A percentile compares a stretch with the other conserved stretches of the same genome.
phyloP scores from a whole-genome alignment of 2,329 filamentous ascomycete genomes.

The Colletotrichum acutatum region DNA sequence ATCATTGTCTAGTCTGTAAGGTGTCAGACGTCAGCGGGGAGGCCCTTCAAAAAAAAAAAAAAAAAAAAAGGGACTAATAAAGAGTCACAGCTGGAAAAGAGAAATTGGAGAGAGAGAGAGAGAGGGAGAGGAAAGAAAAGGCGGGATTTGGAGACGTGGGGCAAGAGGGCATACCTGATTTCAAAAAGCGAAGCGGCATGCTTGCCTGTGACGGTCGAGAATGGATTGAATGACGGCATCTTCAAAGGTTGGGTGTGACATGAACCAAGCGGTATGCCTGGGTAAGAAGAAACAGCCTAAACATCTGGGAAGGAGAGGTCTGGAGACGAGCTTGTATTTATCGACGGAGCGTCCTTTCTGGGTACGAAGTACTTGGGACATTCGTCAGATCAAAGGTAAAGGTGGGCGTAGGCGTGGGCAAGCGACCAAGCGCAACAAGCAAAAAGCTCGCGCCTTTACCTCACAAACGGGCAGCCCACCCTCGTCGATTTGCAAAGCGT shows the following conservation, averaged over 20 bases:
- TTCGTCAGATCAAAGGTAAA: slow-evolving; percentile 25
- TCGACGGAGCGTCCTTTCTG: slow-evolving; percentile 13
- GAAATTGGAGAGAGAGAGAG: background rate
- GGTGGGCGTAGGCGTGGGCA: slow-evolving; percentile 5
- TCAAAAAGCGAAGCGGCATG: slow-evolving; percentile 66
- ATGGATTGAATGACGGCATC: slow-evolving; percentile 69
- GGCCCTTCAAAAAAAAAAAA: background rate
- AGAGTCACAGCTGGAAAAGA: background rate
- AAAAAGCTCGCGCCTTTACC: slow-evolving; percentile 28
- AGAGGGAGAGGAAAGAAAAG: slow-evolving; percentile 6
- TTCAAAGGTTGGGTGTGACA: slow-evolving; percentile 59
- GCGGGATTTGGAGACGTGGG: slow-evolving; percentile 16
- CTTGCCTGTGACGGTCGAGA: slow-evolving; percentile 62
- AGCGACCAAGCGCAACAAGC: slow-evolving; percentile 24
- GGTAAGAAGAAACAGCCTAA: slow-evolving; percentile 22
- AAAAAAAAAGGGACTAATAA: background rate
- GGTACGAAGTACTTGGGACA: slow-evolving; percentile 27
- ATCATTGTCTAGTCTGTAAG: slow-evolving; percentile 76
- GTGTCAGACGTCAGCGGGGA: slow-evolving; percentile 35
- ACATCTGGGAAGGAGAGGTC: slow-evolving; percentile 23
- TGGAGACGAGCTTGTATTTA: slow-evolving; percentile 35
- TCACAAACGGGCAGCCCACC: slow-evolving; percentile 33
- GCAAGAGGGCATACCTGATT: slow-evolving; percentile 59
- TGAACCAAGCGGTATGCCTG: slow-evolving; percentile 64
- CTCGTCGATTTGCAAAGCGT: background rate